Base-by-base conservation (phyloP, 177 flowering plant species). In the Vitis hybrid region DNA sequence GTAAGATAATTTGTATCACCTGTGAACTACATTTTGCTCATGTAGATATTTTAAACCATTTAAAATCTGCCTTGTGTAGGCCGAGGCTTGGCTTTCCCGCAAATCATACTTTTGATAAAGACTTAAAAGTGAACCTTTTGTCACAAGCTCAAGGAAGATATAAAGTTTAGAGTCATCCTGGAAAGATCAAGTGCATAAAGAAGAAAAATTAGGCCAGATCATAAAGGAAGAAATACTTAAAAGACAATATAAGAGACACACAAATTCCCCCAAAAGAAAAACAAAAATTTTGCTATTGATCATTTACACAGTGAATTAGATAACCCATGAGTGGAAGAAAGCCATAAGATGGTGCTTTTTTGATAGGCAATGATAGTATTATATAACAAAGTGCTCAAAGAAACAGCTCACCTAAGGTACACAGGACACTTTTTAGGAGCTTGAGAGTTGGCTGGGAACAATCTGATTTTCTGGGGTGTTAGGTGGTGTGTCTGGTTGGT, bases 81-180 rank as follows among this genome's bases (percentile, higher is more conserved):
- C 76, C 70, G 90, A 88, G 51, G 86, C 94, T 70, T 80, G 88
- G 49, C 90, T 83, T 72, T 91, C 94, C 64, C 70, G 69, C 48
- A 91, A 81, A 69, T 65, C 58, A 65, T 87, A 91, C 71, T 56
- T 83, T 60, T 79, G 84, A 73, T 91, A 88, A n/a, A 90, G 82
- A 33, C 70, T 83, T 57, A 77, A 72, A 59, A 91, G 87, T 31
- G 94, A 88, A 50, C 92, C 92, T 78, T 89, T 78, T 9, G 89
- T 84, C 15, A 85, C 86, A n/a, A 91, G 86, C 84, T 91, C 94
- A 67, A 91, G 91, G 72, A 91, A 91, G 70, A 91, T 91, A 65
- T 82, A 91, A 10, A 91, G 84, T 39, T 79, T 86, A 18, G 74
- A 62, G 22, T 84, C 87, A 75, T 85, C 89, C 95, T 92, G 81